These are phyloP conservation scores for Verticillium albo-atrum DNA, from an alignment of 2,329 filamentous ascomycete species.

Conservation along the genomic window DNA sequence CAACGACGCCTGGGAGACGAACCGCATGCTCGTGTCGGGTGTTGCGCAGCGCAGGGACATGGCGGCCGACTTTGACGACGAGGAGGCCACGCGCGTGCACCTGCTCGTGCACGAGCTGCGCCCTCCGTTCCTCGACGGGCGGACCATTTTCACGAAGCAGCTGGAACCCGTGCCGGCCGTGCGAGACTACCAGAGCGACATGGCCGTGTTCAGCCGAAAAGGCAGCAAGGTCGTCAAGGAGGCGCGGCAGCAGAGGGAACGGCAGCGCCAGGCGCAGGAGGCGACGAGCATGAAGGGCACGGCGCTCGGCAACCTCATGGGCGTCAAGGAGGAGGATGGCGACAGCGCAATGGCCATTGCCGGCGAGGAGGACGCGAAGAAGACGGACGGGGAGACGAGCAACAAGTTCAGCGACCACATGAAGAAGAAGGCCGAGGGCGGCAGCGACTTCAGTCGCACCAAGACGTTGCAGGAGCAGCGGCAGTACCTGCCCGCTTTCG, in stretches of 20 bases:
- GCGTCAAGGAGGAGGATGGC: conserved; percentile 86
- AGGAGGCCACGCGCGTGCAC: conserved; percentile 85
- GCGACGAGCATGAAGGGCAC: conserved; percentile 92
- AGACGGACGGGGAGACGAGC: conserved; percentile 25
- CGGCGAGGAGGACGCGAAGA: conserved; percentile 59
- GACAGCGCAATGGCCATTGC: conserved; percentile 81
- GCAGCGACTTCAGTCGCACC: conserved; percentile 88
- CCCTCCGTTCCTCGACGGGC: conserved; percentile 90
- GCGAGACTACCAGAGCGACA: conserved; percentile 90
- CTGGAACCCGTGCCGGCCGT: conserved; percentile 92
- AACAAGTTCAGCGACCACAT: conserved; percentile 87
- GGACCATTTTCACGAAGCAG: conserved; percentile 96
- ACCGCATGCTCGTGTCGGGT: conserved; percentile 94
- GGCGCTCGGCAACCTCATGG: conserved; percentile 89
- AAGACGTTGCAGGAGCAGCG: conserved; percentile 88
- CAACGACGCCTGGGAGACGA: conserved; percentile 97
- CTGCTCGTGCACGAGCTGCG: conserved; percentile 89
- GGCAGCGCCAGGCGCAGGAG: conserved; percentile 90
- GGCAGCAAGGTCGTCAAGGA: conserved; percentile 92
- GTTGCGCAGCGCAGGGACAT: conserved; percentile 87
- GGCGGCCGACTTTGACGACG: conserved; percentile 81
- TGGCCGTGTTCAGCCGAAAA: conserved; percentile 96
- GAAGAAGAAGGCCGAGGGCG: conserved; percentile 76
- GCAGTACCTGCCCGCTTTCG: conserved; percentile 92
- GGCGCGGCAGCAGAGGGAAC: conserved; percentile 83